Base-by-base conservation (phyloP, 371 early-diverging fungal genomes). In the Massospora cicadina region DNA sequence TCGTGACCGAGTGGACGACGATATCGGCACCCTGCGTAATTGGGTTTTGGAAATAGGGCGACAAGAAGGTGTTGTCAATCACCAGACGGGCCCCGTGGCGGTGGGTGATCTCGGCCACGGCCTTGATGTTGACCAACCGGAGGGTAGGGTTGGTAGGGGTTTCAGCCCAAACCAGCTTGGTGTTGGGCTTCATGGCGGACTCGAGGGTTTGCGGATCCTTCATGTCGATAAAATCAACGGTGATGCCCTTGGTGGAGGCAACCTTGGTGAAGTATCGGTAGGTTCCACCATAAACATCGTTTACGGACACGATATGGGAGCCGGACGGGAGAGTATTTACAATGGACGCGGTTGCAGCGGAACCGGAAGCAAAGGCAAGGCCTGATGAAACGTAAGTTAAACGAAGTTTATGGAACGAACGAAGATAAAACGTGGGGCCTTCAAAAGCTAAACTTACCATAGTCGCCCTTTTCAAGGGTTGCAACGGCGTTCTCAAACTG, bases 51-150 rank as follows among this genome's bases (percentile, higher is more conserved):
- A 94, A 93, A 79, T 88, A 93, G 43, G 98, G 93, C 66, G 81
- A 81, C 87, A 96, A 82, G 76, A 98, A 96, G n/a, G 97, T 98
- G 82, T 95, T 98, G 79, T 96, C 96, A 53, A 97, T 95, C n/a
- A 93, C 95, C 53, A 95, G 76, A 65, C 85, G 67, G 58, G 83
- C 83, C 60, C 83, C 86, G 67, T 84, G 78, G 32, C 79, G 74
- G 74, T 92, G 91, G n/a, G 88, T 84, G 58, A 86, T 79, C 60
- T 86, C 77, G 53, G 91, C 84, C 55, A 94, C 81, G 10, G 89
- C 90, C 28, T 73, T 72, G 71, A 98, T 96, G 71, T 98, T 97
- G 53, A 91, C 91, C 61, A 96, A 75, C 29, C 90, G 87, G 60
- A 98, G 80, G 27, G 94, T 95, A 55, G 98, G 96, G 80, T 98